Conservation (phyloP, 2,329 filamentous ascomycete genomes). For the Lithohypha guttulata region DNA sequence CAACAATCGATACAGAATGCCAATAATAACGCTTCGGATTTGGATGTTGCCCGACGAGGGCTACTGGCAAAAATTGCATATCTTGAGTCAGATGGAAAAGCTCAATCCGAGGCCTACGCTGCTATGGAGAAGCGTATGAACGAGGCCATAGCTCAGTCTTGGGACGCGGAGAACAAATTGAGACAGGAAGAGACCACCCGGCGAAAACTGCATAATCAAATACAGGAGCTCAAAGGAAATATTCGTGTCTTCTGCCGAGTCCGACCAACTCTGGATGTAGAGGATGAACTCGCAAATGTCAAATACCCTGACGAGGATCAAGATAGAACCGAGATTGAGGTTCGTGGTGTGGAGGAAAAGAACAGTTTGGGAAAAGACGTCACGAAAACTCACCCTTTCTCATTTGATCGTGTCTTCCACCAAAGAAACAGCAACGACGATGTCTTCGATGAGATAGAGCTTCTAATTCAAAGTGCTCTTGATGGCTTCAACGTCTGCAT, state of each 20-base stretch:
- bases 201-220: slow-evolving; percentile 89
- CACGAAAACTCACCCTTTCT: slow-evolving; percentile 72
- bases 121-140: slow-evolving; percentile 70
- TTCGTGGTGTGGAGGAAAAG: slow-evolving; percentile 73
- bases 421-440: slow-evolving; percentile 68
- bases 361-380: slow-evolving; percentile 66
- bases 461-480: slow-evolving; percentile 88
- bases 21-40: slow-evolving; percentile 49
- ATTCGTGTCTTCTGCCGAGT: slow-evolving; percentile 97
- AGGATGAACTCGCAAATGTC: slow-evolving; percentile 59
- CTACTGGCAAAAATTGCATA: slow-evolving; percentile 77
- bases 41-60: slow-evolving; percentile 66
- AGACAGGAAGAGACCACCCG: slow-evolving; percentile 84
- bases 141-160: slow-evolving; percentile 60
- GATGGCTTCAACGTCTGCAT: slow-evolving; percentile 99
- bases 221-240: slow-evolving; percentile 95
- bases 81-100: slow-evolving; percentile 78
- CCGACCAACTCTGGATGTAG: slow-evolving; percentile 58
- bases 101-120: slow-evolving; percentile 76
- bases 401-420: slow-evolving; percentile 86
- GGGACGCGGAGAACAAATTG: slow-evolving; percentile 66
- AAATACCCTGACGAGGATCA: slow-evolving; percentile 62
- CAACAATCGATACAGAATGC: slow-evolving; percentile 51
- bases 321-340: slow-evolving; percentile 75
- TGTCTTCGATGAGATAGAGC: slow-evolving; percentile 91